Evolutionary conservation across 306 rosid genomes (phyloP), one percentile per base, ranked within the genome.

Genomic region (Casuarina equisetifolia): DNA sequence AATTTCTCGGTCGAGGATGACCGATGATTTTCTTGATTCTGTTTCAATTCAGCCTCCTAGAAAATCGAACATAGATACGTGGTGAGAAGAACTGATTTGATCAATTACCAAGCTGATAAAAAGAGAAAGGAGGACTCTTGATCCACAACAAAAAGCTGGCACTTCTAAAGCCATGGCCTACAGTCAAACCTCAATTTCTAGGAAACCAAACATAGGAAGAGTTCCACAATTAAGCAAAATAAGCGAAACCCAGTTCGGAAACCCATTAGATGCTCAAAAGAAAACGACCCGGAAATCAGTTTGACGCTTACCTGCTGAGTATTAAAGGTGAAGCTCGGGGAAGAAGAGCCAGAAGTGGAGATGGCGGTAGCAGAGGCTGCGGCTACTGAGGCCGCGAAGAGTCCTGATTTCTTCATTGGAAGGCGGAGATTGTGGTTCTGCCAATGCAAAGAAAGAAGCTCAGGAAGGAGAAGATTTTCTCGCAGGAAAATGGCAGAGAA

Each of bases 401-500:
- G 20, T 9, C 84, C 81, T 20, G 84, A 69, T 71, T 82, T 84
- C 83, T 84, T 87, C 90, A 87, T 87, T 25, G 50, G 81, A 71
- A n/a, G 57, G n/a, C 1, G 76, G 16, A 32, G 9, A 39, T 8
- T 66, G 6, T 25, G 2, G 25, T 11, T 6, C 36, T 38, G 19
- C 12, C 35, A 11, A 67, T 6, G 35, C 19, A 19, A 7, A 55
- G 36, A 35, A 64, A 55, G 36, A 35, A 64, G 49, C 17, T 44
- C 38, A 19, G 59, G 64, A 3, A 25, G 2, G 61, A 50, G 50
- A 69, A 58, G 46, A 73, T 19, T 74, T 64, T 62, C 36, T 39
- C 19, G 78, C 38, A 15, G 39, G 68, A 72, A 69, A 77, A 73
- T 10, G 10, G 42, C 25, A 43, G 49, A 3, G 77, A 55, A 64